A percentile compares a stretch with the other conserved stretches of the same genome.
Evolutionary conservation across 139 green algal genomes (phyloP).

Genomic region (Closterium sp.): DNA sequence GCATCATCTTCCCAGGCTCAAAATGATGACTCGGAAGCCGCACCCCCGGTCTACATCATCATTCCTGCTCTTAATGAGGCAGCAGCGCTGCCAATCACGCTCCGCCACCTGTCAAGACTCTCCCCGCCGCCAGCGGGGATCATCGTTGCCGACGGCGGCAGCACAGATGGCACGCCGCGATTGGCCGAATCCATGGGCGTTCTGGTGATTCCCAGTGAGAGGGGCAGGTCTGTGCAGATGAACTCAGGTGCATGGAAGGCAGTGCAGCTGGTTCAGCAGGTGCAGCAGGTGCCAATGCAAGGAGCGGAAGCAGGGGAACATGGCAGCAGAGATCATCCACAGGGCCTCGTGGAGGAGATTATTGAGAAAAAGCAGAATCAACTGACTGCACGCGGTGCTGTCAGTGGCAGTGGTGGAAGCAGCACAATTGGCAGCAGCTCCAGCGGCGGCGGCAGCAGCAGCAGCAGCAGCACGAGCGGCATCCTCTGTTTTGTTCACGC

Average conservation of each 20-base stretch:
- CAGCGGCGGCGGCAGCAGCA: not conserved
- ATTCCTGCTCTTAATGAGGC: not conserved
- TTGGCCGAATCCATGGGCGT: not conserved
- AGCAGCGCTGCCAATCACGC: not conserved
- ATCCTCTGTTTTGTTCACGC: slow-evolving; percentile 11
- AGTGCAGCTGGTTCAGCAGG: not conserved
- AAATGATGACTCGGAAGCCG: not conserved
- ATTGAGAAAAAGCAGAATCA: no score
- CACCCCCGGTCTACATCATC: not conserved
- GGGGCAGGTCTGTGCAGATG: not conserved
- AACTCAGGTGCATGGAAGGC: slow-evolving; percentile 6
- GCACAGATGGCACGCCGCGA: not conserved
- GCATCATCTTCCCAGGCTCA: not conserved
- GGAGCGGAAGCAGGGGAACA: not conserved
- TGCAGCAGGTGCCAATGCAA: not conserved
- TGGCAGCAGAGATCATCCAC: no score
- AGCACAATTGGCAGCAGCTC: not conserved
- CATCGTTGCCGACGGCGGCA: slow-evolving; percentile 8
- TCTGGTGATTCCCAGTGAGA: not conserved
- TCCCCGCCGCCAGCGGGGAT: not conserved
- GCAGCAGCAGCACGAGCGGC: not conserved
- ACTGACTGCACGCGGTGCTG: no score
- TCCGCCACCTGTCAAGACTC: not conserved
- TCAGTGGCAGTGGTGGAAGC: not conserved
- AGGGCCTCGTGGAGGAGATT: no score